Percentiles rank a stretch among this genome's conserved stretches.
Evolutionary conservation across 1,139 yeast genomes (phyloP).

Genomic region (Hemisphaericaspora lyxosophila): DNA sequence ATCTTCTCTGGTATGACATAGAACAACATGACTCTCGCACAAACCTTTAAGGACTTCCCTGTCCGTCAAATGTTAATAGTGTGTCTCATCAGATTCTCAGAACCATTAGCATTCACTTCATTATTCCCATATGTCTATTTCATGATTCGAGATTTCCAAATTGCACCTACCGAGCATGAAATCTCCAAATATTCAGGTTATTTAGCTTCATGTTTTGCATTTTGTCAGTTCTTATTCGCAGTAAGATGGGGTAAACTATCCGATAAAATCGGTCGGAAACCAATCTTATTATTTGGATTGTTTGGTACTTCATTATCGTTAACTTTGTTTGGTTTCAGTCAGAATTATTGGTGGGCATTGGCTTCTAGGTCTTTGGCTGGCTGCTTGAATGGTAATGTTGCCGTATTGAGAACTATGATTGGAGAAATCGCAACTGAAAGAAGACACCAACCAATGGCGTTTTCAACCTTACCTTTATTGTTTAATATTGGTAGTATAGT

Average conservation of each 20-base stretch:
- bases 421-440: conserved; percentile 58
- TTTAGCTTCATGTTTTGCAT: conserved; percentile 55
- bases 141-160: conserved; percentile 57
- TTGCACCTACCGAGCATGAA: conserved; percentile 50
- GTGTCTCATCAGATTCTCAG: conserved; percentile 51
- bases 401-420: conserved; percentile 56
- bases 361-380: conserved; percentile 54
- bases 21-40: conserved; percentile 12
- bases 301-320: conserved; percentile 48
- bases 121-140: conserved; percentile 62
- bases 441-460: conserved; percentile 59
- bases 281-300: conserved; percentile 49
- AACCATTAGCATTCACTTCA: conserved; percentile 63
- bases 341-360: conserved; percentile 49
- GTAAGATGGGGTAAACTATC: conserved; percentile 58
- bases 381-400: conserved; percentile 58
- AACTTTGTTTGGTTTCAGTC: conserved; percentile 52
- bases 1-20: too few species aligned
- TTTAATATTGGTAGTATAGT: conserved; percentile 55
- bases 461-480: conserved; percentile 56
- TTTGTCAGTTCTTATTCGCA: conserved; percentile 52
- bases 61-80: conserved; percentile 46
- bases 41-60: conserved; percentile 42
- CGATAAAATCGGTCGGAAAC: conserved; percentile 56
- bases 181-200: conserved; percentile 59